Conservation (phyloP, 148 eudicot species). For the Rhododendron griersonianum region DNA sequence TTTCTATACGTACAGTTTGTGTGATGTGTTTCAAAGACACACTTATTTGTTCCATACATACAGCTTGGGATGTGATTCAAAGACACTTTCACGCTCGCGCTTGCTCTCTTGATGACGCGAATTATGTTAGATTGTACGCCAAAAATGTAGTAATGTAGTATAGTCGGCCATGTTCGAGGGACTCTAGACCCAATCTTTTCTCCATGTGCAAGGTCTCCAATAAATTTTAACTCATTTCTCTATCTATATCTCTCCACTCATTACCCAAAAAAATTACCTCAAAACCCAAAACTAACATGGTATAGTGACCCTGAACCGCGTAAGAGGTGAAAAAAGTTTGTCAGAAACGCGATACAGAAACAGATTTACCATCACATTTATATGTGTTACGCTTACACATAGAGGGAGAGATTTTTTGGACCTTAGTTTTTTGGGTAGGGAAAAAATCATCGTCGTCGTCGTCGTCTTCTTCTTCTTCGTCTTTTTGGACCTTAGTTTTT, state of each 20-base stretch:
- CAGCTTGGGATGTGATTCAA: no score
- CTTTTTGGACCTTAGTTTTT: slow-evolving; percentile 31
- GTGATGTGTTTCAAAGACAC: no score
- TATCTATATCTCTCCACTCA: no score
- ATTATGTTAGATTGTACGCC: no score
- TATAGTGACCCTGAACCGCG: neutral
- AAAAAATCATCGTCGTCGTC: neutral
- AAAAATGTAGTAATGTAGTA: no score
- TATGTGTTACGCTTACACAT: neutral
- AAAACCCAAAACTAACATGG: no score
- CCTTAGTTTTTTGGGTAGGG: slow-evolving; percentile 29
- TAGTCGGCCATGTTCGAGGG: neutral
- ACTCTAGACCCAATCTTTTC: no score
- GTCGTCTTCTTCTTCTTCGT: neutral
- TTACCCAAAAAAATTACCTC: no score
- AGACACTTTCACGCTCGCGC: no score
- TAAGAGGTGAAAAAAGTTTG: neutral
- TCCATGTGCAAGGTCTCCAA: no score
- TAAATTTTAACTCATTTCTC: no score
- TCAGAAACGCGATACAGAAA: neutral
- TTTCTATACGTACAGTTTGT: neutral
- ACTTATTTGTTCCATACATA: neutral
- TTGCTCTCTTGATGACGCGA: no score
- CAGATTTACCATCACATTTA: neutral
- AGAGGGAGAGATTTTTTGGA: slow-evolving; percentile 9